These are phyloP conservation scores for Silene coronaria DNA, from an alignment of 179 eudicot genomes.

Conservation along the genomic window DNA sequence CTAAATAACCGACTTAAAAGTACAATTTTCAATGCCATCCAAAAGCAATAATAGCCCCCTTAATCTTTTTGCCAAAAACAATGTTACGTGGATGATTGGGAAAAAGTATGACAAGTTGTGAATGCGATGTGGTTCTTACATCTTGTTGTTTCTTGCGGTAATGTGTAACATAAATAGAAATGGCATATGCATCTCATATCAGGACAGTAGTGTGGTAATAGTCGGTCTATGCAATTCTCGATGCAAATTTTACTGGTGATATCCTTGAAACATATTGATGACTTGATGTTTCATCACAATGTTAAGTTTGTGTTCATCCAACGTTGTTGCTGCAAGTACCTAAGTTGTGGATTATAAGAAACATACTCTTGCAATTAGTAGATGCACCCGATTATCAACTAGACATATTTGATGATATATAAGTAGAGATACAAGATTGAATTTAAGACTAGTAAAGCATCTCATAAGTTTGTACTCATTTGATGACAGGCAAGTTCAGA, in stretches of 20 bases:
- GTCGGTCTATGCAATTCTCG: background rate
- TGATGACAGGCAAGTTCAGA: constrained; percentile 32
- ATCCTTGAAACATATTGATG: background rate
- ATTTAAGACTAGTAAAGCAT: background rate
- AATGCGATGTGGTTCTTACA: background rate
- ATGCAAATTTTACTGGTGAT: background rate
- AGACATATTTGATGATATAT: background rate
- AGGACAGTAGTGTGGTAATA: too few relatives aligned
- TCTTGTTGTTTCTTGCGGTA: background rate
- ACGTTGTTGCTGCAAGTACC: background rate
- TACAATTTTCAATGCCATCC: background rate
- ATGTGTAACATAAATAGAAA: background rate
- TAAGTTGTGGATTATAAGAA: background rate
- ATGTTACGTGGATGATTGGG: background rate
- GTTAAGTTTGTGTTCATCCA: background rate
- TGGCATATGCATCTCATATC: too few relatives aligned
- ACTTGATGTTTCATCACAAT: background rate
- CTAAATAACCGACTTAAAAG: background rate
- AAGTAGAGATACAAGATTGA: background rate
- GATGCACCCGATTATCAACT: background rate
- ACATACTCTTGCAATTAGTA: background rate
- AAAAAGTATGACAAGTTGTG: background rate
- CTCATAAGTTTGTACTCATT: background rate
- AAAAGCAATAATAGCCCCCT: too few relatives aligned
- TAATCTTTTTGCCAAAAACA: too few relatives aligned